phyloP scores from a whole-genome alignment of 1,284 basidiomycete species.

The Ustilago tritici region DNA sequence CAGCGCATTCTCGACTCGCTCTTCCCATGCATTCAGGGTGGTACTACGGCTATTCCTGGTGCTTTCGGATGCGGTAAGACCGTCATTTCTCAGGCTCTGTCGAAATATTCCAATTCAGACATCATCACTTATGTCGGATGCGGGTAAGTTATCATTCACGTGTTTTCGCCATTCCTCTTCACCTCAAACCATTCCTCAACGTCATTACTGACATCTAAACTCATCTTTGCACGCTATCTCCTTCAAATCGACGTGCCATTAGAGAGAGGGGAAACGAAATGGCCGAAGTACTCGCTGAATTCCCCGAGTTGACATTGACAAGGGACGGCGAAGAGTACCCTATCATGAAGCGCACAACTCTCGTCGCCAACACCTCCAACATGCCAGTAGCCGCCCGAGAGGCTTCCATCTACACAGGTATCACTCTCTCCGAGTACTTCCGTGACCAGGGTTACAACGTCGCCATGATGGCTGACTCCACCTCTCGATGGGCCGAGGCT shows the following conservation, averaged over 20 bases:
- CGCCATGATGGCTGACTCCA: conserved; percentile 99
- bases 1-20: conserved; percentile 97
- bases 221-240: background rate
- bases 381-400: conserved; percentile 99
- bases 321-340: conserved; percentile 91
- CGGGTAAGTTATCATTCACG: conserved; percentile 68
- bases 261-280: conserved; percentile 78
- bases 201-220: conserved; percentile 12
- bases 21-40: conserved; percentile 99
- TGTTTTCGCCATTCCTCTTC: background rate
- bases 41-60: conserved; percentile 98
- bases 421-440: conserved; percentile 99
- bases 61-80: conserved; percentile 87
- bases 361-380: conserved; percentile 99
- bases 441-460: conserved; percentile 98
- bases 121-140: conserved; percentile 99
- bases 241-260: background rate
- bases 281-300: conserved; percentile 97
- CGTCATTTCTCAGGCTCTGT: conserved; percentile 77
- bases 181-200: background rate
- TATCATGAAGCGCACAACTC: conserved; percentile 99
- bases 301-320: conserved; percentile 94
- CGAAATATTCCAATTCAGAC: conserved; percentile 99
- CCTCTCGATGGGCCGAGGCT: conserved; percentile 99
- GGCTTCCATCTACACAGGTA: conserved; percentile 99